Evolutionary conservation across 371 early-diverging fungal species (phyloP).

Genomic region (Rhizopus stolonifer): DNA sequence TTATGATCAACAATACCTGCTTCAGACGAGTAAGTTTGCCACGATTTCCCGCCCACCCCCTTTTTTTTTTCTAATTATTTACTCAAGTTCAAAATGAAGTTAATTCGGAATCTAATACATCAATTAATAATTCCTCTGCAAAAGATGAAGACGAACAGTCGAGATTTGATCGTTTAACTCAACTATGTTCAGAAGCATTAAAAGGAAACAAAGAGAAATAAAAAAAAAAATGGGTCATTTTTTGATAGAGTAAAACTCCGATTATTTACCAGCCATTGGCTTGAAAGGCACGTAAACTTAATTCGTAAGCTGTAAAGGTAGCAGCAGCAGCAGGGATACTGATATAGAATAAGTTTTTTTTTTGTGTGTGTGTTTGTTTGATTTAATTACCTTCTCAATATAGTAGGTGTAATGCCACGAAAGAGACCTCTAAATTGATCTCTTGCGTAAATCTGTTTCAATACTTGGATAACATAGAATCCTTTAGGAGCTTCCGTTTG

Average conservation of each 20-base stretch:
- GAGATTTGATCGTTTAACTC: slow-evolving; percentile 39
- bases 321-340: slow-evolving; percentile 76
- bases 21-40: too few species aligned
- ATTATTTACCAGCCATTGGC: slow-evolving; percentile 23
- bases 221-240: neutral
- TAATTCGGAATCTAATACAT: slow-evolving; percentile 39
- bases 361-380: too few species aligned
- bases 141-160: slow-evolving; percentile 36
- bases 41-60: too few species aligned
- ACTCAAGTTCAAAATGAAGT: slow-evolving; percentile 24
- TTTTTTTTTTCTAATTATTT: too few species aligned
- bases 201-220: slow-evolving; percentile 23
- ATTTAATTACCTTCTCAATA: slow-evolving; percentile 47
- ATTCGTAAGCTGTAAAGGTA: slow-evolving; percentile 79
- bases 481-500: slow-evolving; percentile 60
- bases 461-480: slow-evolving; percentile 54
- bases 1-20: too few species aligned
- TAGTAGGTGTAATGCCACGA: slow-evolving; percentile 64
- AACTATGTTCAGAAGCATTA: slow-evolving; percentile 46
- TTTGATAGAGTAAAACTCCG: slow-evolving; percentile 30
- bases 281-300: slow-evolving; percentile 55
- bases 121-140: slow-evolving; percentile 39
- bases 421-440: slow-evolving; percentile 60
- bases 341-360: too few species aligned
- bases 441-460: slow-evolving; percentile 52